A percentile compares a stretch with the other conserved stretches of the same genome.
phyloP scores from a whole-genome alignment of 345 rosid genomes.

The Rhizophora mangle region DNA sequence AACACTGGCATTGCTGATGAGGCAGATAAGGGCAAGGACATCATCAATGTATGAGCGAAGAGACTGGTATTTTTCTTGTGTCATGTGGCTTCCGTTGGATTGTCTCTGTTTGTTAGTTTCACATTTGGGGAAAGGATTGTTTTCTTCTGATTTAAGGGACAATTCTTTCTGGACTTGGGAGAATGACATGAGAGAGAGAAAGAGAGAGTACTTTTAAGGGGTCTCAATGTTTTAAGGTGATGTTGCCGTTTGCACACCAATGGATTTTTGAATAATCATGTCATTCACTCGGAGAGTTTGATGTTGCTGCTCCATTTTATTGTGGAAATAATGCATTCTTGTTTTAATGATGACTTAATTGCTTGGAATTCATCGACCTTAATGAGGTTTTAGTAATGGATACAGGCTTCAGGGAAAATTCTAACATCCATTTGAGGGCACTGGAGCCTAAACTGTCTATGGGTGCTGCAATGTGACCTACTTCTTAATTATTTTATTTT shows the following conservation, averaged over 20 bases:
- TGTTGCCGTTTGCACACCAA: neutral
- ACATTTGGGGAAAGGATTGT: neutral
- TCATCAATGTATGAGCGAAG: constrained; percentile 19
- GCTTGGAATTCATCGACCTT: no score
- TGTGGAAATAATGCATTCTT: no score
- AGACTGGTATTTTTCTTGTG: neutral
- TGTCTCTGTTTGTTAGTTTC: neutral
- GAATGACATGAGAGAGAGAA: neutral
- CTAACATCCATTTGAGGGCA: no score
- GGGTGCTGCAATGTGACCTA: no score
- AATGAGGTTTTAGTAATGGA: no score
- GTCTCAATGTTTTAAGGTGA: neutral
- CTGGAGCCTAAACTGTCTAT: no score
- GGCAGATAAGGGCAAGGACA: constrained; percentile 23
- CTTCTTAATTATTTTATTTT: no score
- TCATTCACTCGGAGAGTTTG: neutral
- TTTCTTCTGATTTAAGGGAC: constrained; percentile 2
- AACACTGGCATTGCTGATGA: constrained; percentile 17
- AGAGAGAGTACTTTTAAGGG: constrained; percentile 1
- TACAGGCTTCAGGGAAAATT: no score
- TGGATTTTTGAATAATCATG: neutral
- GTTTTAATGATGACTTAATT: no score
- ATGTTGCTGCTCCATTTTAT: neutral
- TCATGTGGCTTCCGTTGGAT: constrained; percentile 2
- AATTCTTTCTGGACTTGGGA: neutral